Conservation (phyloP, 768 basidiomycete species). For the Lepiota venenata region DNA sequence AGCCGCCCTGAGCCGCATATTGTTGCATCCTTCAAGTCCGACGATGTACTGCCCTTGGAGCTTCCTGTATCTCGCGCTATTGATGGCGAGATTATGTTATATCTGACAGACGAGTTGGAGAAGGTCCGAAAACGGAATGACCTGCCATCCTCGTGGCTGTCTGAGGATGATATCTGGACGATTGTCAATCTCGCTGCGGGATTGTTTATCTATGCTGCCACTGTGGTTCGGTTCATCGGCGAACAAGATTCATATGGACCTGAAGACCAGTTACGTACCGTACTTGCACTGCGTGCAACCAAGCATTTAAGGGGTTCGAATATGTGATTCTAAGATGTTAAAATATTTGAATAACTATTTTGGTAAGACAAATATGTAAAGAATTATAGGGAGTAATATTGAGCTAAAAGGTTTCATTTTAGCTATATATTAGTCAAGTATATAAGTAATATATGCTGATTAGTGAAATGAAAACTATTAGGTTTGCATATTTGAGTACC, state of each 20-base stretch:
- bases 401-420: no score
- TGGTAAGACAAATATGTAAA: no score
- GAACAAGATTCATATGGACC: background rate
- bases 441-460: no score
- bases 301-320: no score
- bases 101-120: background rate
- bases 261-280: background rate
- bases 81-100: background rate
- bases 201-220: background rate
- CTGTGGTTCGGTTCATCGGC: background rate
- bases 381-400: no score
- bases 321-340: no score
- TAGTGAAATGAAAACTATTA: no score
- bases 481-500: no score
- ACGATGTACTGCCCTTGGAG: background rate
- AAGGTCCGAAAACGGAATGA: background rate
- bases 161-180: background rate
- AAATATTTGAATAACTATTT: no score
- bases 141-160: background rate
- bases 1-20: constrained; percentile 2
- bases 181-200: background rate
- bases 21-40: background rate
- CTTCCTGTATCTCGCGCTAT: background rate
- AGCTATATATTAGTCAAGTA: no score
- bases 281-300: no score